These are phyloP conservation scores for Naematelia aurantialba DNA, from an alignment of 768 basidiomycete genomes.

Conservation along the genomic window DNA sequence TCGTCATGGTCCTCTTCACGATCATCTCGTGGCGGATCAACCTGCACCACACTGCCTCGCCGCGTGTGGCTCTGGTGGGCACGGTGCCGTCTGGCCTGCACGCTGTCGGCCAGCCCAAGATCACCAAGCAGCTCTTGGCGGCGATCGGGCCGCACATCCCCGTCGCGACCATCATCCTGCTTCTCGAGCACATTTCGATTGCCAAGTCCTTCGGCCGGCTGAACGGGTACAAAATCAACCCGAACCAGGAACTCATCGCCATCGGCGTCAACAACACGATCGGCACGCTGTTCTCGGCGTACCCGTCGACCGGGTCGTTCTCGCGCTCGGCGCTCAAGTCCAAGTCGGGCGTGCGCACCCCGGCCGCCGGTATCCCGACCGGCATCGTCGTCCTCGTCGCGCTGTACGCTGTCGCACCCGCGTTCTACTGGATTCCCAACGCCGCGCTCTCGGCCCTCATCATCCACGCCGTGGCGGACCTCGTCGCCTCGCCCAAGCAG, in stretches of 20 bases:
- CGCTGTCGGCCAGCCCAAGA: constrained; percentile 56
- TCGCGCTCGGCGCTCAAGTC: constrained; percentile 95
- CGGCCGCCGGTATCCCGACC: constrained; percentile 78
- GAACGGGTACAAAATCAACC: constrained; percentile 81
- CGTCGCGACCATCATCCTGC: constrained; percentile 56
- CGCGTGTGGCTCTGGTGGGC: constrained; percentile 77
- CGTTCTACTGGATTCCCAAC: constrained; percentile 70
- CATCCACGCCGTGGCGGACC: constrained; percentile 74
- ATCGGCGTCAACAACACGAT: constrained; percentile 95
- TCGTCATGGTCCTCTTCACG: constrained; percentile 69
- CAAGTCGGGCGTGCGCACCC: constrained; percentile 96
- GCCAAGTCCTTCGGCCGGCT: constrained; percentile 91
- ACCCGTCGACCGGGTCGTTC: constrained; percentile 97
- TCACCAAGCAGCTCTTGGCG: constrained; percentile 57
- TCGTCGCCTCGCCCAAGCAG: constrained; percentile 77
- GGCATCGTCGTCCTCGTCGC: constrained; percentile 87
- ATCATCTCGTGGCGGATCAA: constrained; percentile 82
- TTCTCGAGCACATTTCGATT: constrained; percentile 95
- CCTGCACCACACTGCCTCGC: constrained; percentile 61
- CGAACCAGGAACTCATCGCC: constrained; percentile 91
- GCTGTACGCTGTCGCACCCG: constrained; percentile 85
- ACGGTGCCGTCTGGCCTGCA: constrained; percentile 73
- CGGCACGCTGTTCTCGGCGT: constrained; percentile 83
- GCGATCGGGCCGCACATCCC: constrained; percentile 69
- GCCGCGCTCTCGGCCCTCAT: constrained; percentile 80